These are phyloP conservation scores for Hypomontagnella submonticulosa DNA, from an alignment of 495 filamentous ascomycete species.

Conservation along the genomic window DNA sequence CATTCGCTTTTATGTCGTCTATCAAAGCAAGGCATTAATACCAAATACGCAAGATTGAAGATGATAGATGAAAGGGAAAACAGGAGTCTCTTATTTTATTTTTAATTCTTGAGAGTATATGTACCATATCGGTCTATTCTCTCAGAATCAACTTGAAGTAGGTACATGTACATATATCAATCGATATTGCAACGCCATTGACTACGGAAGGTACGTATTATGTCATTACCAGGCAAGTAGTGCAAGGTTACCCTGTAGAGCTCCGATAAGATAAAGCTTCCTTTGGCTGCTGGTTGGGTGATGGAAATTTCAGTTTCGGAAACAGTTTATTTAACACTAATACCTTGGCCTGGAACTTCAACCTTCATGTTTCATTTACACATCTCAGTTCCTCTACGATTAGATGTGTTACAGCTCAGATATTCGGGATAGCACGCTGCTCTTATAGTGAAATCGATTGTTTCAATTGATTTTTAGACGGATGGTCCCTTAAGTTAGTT, in stretches of 20 bases:
- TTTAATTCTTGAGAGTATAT: too few relatives aligned
- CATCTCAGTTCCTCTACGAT: background rate
- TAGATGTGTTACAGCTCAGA: conserved; percentile 1
- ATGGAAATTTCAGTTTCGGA: conserved; percentile 23
- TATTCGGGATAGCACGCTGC: background rate
- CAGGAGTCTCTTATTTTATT: too few relatives aligned
- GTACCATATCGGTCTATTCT: too few relatives aligned
- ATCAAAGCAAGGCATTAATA: too few relatives aligned
- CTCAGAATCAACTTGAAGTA: too few relatives aligned
- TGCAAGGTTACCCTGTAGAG: background rate
- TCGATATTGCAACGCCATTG: too few relatives aligned
- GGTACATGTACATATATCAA: background rate
- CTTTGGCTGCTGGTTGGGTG: too few relatives aligned
- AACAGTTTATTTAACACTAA: background rate
- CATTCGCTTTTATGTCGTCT: too few relatives aligned
- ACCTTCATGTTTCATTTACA: conserved; percentile 1
- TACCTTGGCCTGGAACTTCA: background rate
- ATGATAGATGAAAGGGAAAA: too few relatives aligned
- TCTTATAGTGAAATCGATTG: background rate
- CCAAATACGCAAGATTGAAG: too few relatives aligned
- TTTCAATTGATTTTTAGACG: background rate
- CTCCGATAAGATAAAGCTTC: conserved; percentile 45
- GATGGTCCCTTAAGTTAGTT: conserved; percentile 7
- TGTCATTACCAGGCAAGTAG: conserved; percentile 1
- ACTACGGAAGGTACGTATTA: background rate